Conservation (phyloP, 2,329 filamentous ascomycete species). For the Sphaerulina vaccinii region DNA sequence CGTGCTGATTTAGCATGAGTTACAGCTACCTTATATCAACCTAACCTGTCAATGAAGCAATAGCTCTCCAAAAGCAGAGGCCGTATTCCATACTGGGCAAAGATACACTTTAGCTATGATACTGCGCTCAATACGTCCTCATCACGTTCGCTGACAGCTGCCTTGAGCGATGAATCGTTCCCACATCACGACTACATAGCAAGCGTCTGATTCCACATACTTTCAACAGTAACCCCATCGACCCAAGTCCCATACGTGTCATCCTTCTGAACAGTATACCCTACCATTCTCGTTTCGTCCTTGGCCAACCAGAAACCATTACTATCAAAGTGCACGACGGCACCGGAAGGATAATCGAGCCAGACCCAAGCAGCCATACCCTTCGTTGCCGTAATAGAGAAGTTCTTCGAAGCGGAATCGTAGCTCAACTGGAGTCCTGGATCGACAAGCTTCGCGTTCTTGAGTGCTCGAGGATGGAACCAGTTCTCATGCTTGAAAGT, state of each 20-base stretch:
- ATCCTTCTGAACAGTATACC: conserved; percentile 49
- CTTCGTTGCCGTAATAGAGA: conserved; percentile 49
- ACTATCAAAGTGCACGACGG: conserved; percentile 52
- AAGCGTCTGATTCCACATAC: conserved; percentile 52
- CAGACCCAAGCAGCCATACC: conserved; percentile 57
- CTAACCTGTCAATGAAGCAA: too few species aligned
- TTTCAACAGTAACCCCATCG: conserved; percentile 50
- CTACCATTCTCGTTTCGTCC: conserved; percentile 47
- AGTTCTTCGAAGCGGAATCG: conserved; percentile 36
- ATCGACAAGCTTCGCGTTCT: conserved; percentile 49
- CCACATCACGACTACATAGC: neutral
- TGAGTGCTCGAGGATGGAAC: conserved; percentile 50
- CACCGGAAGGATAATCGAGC: conserved; percentile 53
- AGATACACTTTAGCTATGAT: too few species aligned
- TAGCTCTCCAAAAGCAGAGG: too few species aligned
- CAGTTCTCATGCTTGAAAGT: conserved; percentile 53
- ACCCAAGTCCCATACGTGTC: conserved; percentile 47
- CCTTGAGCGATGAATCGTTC: too few species aligned
- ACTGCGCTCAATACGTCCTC: too few species aligned
- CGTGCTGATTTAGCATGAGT: too few species aligned
- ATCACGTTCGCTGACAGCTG: too few species aligned
- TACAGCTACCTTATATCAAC: too few species aligned
- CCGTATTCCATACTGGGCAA: too few species aligned
- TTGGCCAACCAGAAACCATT: conserved; percentile 54
- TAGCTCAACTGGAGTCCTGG: conserved; percentile 47